Conservation (phyloP, 2,329 filamentous ascomycete genomes). For the Aspergillus quadricinctus region DNA sequence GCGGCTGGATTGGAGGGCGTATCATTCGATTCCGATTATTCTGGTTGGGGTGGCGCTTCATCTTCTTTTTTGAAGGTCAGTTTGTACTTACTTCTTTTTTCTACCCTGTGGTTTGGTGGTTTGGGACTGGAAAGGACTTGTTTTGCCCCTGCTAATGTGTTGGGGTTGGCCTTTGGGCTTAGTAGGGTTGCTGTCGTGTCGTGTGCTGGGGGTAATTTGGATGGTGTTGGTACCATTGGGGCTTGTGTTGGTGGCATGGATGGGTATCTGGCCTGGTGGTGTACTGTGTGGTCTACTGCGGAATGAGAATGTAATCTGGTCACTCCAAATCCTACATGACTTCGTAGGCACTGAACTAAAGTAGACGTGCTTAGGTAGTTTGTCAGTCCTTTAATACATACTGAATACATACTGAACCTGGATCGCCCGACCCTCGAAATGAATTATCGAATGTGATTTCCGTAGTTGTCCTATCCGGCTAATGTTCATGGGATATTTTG, state of each 20-base stretch:
- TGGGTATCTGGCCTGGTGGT: neutral
- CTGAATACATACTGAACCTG: neutral
- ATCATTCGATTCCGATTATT: constrained; percentile 94
- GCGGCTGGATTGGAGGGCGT: constrained; percentile 35
- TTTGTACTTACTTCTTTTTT: no score
- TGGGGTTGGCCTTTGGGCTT: constrained; percentile 10
- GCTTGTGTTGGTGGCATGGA: neutral
- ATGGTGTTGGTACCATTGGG: neutral
- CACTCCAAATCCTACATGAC: neutral
- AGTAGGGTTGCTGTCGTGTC: neutral
- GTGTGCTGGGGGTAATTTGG: neutral
- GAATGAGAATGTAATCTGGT: constrained; percentile 48
- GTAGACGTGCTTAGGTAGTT: neutral
- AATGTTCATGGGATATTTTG: constrained; percentile 21
- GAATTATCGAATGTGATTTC: constrained; percentile 14
- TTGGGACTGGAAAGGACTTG: constrained; percentile 16
- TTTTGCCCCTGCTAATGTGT: constrained; percentile 33
- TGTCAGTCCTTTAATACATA: neutral
- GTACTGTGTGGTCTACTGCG: neutral
- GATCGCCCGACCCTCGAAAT: neutral
- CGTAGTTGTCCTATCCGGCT: neutral
- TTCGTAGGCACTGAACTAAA: neutral
- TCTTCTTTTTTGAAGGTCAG: constrained; percentile 48
- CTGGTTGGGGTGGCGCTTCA: constrained; percentile 75
- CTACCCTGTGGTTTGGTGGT: constrained; percentile 8